Conservation (phyloP, 75 land plant species). For the Picea glauca region DNA sequence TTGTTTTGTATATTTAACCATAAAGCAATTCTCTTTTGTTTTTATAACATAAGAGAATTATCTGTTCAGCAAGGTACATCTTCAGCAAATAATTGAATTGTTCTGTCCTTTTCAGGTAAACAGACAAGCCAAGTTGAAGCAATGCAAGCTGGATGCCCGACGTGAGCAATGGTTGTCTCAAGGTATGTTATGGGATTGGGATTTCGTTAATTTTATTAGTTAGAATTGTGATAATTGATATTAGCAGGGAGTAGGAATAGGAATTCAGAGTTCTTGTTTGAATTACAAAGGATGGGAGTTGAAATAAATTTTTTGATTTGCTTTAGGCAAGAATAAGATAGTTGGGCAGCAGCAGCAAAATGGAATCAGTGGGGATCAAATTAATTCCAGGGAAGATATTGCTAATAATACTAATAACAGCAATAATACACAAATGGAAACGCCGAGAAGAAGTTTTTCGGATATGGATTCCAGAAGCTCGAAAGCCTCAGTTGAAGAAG, state of each 20-base stretch:
- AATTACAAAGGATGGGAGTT: not conserved
- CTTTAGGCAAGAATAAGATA: slow-evolving; percentile 13
- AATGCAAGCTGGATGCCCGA: slow-evolving; percentile 89
- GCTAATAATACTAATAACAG: not conserved
- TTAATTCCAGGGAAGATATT: not conserved
- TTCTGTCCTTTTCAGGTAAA: slow-evolving; percentile 47
- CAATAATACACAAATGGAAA: slow-evolving; percentile 4
- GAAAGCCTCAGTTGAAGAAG: slow-evolving; percentile 8
- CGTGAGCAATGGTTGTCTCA: slow-evolving; percentile 97
- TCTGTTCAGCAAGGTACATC: not conserved
- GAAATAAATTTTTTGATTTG: not conserved
- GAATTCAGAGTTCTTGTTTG: not conserved
- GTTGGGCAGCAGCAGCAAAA: slow-evolving; percentile 19
- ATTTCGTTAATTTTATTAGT: not conserved
- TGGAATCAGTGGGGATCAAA: not conserved
- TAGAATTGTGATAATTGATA: not conserved
- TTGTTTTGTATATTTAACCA: not conserved
- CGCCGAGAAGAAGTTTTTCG: slow-evolving; percentile 4
- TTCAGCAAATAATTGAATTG: not conserved
- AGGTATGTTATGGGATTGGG: slow-evolving; percentile 34
- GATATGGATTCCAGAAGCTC: slow-evolving; percentile 14
- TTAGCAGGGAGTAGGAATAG: not conserved
- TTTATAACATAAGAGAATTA: not conserved
- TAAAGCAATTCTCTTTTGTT: not conserved
- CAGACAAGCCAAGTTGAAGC: slow-evolving; percentile 89